A percentile compares a stretch with the other conserved stretches of the same genome.
These are phyloP conservation scores for Teratosphaeria nubilosa DNA, from an alignment of 2,329 filamentous ascomycete genomes.

Conservation along the genomic window DNA sequence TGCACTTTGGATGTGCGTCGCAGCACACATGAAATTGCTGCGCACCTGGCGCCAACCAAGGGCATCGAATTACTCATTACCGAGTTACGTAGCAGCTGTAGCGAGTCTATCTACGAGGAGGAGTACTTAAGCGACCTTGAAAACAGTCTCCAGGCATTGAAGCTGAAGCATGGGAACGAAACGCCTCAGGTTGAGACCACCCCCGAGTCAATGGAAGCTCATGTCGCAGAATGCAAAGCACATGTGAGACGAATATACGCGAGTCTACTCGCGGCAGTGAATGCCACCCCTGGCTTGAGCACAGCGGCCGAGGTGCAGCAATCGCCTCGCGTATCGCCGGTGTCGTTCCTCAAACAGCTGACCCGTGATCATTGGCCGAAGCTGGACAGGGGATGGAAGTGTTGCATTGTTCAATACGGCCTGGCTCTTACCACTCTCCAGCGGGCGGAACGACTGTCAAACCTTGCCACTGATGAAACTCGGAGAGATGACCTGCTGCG, in stretches of 20 bases:
- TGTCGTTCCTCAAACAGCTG: constrained; percentile 40
- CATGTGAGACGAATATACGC: neutral
- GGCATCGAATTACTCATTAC: neutral
- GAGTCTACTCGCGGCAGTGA: neutral
- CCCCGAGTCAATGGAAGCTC: neutral
- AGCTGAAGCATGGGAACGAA: neutral
- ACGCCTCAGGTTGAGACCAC: neutral
- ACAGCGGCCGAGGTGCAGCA: neutral
- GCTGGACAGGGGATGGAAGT: constrained; percentile 30
- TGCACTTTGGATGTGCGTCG: neutral
- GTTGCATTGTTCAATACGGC: constrained; percentile 35
- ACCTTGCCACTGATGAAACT: constrained; percentile 3
- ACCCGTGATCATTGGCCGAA: constrained; percentile 23
- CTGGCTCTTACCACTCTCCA: constrained; percentile 37
- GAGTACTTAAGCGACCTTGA: neutral
- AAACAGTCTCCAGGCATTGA: neutral
- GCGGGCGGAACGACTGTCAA: constrained; percentile 33
- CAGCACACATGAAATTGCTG: neutral
- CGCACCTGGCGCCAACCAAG: neutral
- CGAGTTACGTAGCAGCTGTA: neutral
- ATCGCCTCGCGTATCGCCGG: constrained; percentile 32
- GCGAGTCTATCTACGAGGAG: neutral
- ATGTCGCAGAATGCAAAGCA: neutral
- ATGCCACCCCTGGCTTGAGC: neutral
- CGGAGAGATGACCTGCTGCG: constrained; percentile 22